Conservation (phyloP, 1,284 basidiomycete species). For the Tilletia caries region DNA sequence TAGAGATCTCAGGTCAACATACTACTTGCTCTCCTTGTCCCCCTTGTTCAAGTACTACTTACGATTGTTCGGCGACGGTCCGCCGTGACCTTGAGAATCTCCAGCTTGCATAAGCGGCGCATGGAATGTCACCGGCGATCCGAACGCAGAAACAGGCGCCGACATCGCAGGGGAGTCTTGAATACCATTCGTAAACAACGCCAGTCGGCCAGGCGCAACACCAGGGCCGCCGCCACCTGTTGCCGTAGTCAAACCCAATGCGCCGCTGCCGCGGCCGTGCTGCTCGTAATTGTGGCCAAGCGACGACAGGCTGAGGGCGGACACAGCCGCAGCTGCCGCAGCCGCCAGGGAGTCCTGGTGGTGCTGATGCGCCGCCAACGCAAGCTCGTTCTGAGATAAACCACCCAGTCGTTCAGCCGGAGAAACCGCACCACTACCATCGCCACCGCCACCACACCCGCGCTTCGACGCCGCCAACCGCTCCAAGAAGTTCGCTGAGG, state of each 20-base stretch:
- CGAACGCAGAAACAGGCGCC: not conserved
- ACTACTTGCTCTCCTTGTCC: too few species aligned
- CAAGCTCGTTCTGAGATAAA: not conserved
- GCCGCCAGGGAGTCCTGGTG: not conserved
- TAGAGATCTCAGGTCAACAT: not conserved
- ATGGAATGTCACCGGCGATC: not conserved
- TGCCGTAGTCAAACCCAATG: not conserved
- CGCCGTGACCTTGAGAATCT: not conserved
- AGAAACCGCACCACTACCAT: not conserved
- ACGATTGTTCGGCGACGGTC: constrained; percentile 12
- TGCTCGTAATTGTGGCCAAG: not conserved
- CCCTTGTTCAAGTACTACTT: too few species aligned
- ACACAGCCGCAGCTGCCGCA: not conserved
- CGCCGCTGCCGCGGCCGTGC: not conserved
- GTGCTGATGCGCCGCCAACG: not conserved
- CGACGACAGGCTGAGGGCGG: not conserved
- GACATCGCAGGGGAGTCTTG: not conserved
- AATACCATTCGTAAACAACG: not conserved
- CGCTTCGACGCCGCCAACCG: not conserved
- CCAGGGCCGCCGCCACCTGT: not conserved
- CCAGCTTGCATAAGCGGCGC: not conserved
- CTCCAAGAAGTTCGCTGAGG: not conserved
- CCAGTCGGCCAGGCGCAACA: too few species aligned
- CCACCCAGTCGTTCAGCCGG: not conserved
- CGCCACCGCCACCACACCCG: not conserved